phyloP scores from a whole-genome alignment of 495 filamentous ascomycete genomes.

The Pyrenula massariospora region DNA sequence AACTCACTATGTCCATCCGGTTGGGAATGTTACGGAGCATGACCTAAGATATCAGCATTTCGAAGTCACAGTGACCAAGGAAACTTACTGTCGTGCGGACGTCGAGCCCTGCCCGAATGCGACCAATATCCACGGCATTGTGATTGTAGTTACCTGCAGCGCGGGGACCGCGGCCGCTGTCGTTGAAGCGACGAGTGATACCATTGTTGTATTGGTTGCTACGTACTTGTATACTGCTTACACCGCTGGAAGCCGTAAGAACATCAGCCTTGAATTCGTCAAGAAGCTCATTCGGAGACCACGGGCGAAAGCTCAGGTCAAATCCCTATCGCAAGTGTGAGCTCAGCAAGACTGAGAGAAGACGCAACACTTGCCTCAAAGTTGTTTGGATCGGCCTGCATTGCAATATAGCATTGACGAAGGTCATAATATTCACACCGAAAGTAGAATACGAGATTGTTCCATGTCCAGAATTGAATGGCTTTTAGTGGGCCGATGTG shows the following conservation, averaged over 20 bases:
- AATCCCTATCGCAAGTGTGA: background rate
- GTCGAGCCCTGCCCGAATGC: constrained; percentile 55
- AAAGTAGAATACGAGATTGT: constrained; percentile 16
- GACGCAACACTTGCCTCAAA: constrained; percentile 33
- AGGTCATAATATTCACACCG: constrained; percentile 45
- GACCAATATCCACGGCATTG: constrained; percentile 54
- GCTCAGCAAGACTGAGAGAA: too few relatives aligned
- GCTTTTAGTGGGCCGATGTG: constrained; percentile 38
- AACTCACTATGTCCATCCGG: constrained; percentile 60
- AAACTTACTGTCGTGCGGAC: constrained; percentile 59
- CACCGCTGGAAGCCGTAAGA: too few relatives aligned
- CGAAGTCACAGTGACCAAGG: background rate
- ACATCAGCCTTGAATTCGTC: too few relatives aligned
- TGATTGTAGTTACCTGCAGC: constrained; percentile 25
- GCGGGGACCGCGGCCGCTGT: background rate
- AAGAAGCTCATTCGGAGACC: background rate
- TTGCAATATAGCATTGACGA: constrained; percentile 21
- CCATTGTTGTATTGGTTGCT: too few relatives aligned
- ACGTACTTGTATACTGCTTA: too few relatives aligned
- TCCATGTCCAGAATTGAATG: constrained; percentile 16
- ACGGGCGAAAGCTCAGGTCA: background rate
- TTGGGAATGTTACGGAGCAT: constrained; percentile 97
- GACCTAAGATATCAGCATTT: constrained; percentile 44
- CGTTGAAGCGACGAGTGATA: background rate
- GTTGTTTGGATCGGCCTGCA: constrained; percentile 13